These are phyloP conservation scores for Patellaria atrata DNA, from an alignment of 495 filamentous ascomycete genomes.

Conservation along the genomic window DNA sequence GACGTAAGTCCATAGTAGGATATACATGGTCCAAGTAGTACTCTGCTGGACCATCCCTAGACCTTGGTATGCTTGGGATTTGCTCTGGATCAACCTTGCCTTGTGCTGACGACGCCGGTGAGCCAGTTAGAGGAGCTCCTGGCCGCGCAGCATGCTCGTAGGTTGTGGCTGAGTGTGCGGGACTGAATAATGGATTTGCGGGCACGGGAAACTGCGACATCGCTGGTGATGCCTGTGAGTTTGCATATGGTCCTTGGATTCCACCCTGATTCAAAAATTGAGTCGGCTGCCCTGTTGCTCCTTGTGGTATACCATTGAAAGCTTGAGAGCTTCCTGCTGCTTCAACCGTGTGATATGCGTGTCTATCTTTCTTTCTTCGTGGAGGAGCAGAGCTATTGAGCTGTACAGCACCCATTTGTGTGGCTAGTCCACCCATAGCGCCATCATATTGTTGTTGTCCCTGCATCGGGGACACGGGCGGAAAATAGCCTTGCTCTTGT, in stretches of 20 bases:
- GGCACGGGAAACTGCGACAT: slow-evolving; percentile 48
- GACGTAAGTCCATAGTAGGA: slow-evolving; percentile 83
- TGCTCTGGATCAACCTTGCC: slow-evolving; percentile 80
- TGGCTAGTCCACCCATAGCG: slow-evolving; percentile 46
- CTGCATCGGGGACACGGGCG: slow-evolving; percentile 8
- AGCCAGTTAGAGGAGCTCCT: slow-evolving; percentile 20
- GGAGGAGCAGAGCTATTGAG: no score
- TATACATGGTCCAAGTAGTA: slow-evolving; percentile 81
- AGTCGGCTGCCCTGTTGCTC: slow-evolving; percentile 39
- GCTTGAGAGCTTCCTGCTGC: slow-evolving; percentile 46
- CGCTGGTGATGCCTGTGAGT: slow-evolving; percentile 37
- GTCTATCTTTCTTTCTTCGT: slow-evolving; percentile 85
- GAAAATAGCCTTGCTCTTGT: slow-evolving; percentile 23
- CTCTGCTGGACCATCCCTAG: slow-evolving; percentile 64
- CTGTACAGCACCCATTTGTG: slow-evolving; percentile 83
- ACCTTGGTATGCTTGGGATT: slow-evolving; percentile 78
- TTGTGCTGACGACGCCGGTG: slow-evolving; percentile 38
- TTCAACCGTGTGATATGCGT: slow-evolving; percentile 83
- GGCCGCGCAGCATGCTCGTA: slow-evolving; percentile 44
- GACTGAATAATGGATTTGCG: slow-evolving; percentile 43
- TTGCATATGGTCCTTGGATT: slow-evolving; percentile 31
- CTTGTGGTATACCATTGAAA: slow-evolving; percentile 51
- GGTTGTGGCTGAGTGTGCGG: slow-evolving; percentile 35
- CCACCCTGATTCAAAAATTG: slow-evolving; percentile 48
- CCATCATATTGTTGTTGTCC: slow-evolving; percentile 18